Percentiles rank a stretch among this genome's conserved stretches.
These are phyloP conservation scores for Boletus sp. DNA, from an alignment of 768 basidiomycete species.

Conservation along the genomic window DNA sequence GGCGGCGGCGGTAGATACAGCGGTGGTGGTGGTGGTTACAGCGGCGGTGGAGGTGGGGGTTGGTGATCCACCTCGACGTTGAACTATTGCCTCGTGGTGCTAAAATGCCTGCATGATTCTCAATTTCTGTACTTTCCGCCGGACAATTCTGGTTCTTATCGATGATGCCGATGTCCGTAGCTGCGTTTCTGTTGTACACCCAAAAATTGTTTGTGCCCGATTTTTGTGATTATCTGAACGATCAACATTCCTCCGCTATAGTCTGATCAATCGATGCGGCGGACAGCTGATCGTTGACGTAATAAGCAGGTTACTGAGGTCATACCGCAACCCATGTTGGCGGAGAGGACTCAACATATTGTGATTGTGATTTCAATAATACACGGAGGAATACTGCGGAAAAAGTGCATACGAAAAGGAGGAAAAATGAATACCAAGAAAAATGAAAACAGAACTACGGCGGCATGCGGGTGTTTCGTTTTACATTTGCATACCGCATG, in stretches of 20 bases:
- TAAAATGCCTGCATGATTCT: constrained; percentile 13
- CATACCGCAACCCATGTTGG: too few species aligned
- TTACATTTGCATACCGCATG: constrained; percentile 23
- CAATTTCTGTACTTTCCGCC: constrained; percentile 1
- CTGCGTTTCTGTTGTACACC: not conserved
- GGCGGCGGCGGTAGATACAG: too few species aligned
- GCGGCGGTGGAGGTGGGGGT: not conserved
- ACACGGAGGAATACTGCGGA: not conserved
- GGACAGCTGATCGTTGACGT: not conserved
- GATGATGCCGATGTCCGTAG: constrained; percentile 11
- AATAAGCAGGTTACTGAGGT: not conserved
- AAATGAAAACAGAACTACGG: not conserved
- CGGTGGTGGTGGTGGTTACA: constrained; percentile 10
- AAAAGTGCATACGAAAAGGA: not conserved
- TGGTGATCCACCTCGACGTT: constrained; percentile 8
- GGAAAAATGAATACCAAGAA: not conserved
- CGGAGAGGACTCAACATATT: not conserved
- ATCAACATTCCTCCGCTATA: not conserved
- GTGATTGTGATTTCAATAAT: constrained; percentile 7
- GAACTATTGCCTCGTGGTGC: not conserved
- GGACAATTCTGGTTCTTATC: constrained; percentile 3
- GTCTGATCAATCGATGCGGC: not conserved
- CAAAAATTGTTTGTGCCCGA: not conserved
- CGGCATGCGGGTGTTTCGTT: constrained; percentile 6
- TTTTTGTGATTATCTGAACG: not conserved